Conservation (phyloP, 1,139 yeast genomes). For the Protomyces gravidus region DNA sequence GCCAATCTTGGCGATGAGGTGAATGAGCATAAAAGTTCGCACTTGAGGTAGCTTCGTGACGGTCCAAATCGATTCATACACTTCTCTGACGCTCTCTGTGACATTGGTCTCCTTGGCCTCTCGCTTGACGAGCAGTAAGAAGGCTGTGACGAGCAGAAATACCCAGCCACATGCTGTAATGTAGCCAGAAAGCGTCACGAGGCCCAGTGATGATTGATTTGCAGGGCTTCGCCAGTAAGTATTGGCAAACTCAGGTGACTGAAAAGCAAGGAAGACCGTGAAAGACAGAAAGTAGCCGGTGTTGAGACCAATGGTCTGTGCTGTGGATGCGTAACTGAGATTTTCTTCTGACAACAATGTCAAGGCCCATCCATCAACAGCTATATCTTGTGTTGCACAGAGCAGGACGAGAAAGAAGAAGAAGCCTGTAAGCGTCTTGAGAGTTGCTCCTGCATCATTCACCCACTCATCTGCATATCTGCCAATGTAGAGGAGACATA, state of each 20-base stretch:
- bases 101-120: conserved; percentile 47
- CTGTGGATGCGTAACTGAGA: conserved; percentile 91
- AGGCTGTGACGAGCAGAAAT: conserved; percentile 62
- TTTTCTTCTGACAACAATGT: conserved; percentile 76
- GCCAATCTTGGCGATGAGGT: conserved; percentile 78
- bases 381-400: conserved; percentile 97
- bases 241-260: conserved; percentile 89
- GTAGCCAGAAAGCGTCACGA: conserved; percentile 69
- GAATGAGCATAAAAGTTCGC: conserved; percentile 67
- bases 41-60: conserved; percentile 74
- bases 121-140: conserved; percentile 43
- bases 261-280: conserved; percentile 83
- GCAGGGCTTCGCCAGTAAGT: conserved; percentile 57
- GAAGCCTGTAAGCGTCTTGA: conserved; percentile 47
- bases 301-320: conserved; percentile 92
- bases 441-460: conserved; percentile 36
- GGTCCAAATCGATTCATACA: conserved; percentile 72
- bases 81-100: conserved; percentile 44
- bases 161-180: conserved; percentile 71
- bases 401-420: conserved; percentile 76
- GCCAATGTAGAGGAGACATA: conserved; percentile 64
- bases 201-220: conserved; percentile 59
- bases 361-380: conserved; percentile 98
- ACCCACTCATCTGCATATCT: conserved; percentile 54
- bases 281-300: conserved; percentile 88